phyloP scores from a whole-genome alignment of 148 eudicot species.

The Fallopia convolvulus region DNA sequence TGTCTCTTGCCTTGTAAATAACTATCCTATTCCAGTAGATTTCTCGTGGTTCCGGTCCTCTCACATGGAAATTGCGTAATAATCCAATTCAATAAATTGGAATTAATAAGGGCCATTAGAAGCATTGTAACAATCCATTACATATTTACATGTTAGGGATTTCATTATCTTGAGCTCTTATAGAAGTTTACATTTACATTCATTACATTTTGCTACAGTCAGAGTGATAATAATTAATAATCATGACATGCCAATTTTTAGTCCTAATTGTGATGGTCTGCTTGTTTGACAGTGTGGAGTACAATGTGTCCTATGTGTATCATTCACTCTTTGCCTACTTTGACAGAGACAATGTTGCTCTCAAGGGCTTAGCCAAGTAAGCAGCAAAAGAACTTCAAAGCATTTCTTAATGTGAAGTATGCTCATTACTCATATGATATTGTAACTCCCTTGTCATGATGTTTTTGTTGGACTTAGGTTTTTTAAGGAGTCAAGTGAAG shows the following conservation, averaged over 20 bases:
- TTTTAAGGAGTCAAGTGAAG: slow-evolving; percentile 77
- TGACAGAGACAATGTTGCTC: slow-evolving; percentile 83
- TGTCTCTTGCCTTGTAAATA: background rate
- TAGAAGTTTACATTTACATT: background rate
- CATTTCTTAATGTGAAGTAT: background rate
- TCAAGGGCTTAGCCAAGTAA: slow-evolving; percentile 85
- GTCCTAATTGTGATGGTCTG: background rate
- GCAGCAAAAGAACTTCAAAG: background rate
- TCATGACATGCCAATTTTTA: background rate
- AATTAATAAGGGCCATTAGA: background rate
- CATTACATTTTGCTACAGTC: background rate
- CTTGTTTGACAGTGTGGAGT: slow-evolving; percentile 66
- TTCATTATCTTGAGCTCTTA: background rate
- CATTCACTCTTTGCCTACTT: slow-evolving; percentile 78
- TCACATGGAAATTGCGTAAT: too few species aligned
- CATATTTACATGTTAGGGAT: background rate
- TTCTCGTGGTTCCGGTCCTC: background rate
- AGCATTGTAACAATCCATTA: background rate
- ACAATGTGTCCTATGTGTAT: slow-evolving; percentile 79
- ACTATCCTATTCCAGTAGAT: background rate
- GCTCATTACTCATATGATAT: background rate
- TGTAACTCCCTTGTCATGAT: background rate
- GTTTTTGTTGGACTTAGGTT: slow-evolving; percentile 31
- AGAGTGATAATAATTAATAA: background rate
- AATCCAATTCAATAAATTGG: too few species aligned